Base-by-base conservation (phyloP, 1,139 yeast species). In the Komagataea norvegica region DNA sequence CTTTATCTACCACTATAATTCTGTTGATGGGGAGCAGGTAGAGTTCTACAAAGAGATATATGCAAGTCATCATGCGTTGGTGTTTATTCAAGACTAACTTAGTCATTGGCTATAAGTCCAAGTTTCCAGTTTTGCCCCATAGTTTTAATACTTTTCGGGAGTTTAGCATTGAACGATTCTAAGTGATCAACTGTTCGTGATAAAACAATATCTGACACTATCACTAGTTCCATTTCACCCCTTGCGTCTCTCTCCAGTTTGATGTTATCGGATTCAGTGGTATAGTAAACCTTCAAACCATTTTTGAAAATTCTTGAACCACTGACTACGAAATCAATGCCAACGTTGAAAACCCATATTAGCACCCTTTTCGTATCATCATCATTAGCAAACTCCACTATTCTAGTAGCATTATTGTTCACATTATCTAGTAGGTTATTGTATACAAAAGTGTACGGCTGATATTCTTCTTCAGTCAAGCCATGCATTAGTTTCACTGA, bases 291-390 rank as follows among this genome's bases (percentile, higher is more conserved):
- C 47, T 77, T 77, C 21, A 72, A 53, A 2, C 68, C 68, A 52
- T 60, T 57, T 16, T 41, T 37, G 13, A 55, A 43, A 14, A 35
- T 29, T 3, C 32, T 46, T 3, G 36, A 54, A 16, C 53, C 61
- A 25, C 45, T 64, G 31, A 56, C 28, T 45, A 62, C 51, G 38
- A 56, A 61, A 22, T 54, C 48, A 7, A 71, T 51, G 3, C 79
- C 81, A 4, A 71, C 61, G 47, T 71, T 77, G 52, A 79, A 69
- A 1, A 79, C 68, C 87, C 88, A 82, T 1, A 78, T 34, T 22
- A 67, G 45, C 1, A 67, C 46, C 11, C 51, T 36, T 20, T 31
- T 30, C n/a, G 48, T 44, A 13, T 49, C 48, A 9, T 36, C 36
- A 2, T 35, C 14, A n/a, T 49, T 37, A 5, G 47, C 51, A 8